Conservation (phyloP, 164 flowering plant species). For the Chimonanthus salicifolius region DNA sequence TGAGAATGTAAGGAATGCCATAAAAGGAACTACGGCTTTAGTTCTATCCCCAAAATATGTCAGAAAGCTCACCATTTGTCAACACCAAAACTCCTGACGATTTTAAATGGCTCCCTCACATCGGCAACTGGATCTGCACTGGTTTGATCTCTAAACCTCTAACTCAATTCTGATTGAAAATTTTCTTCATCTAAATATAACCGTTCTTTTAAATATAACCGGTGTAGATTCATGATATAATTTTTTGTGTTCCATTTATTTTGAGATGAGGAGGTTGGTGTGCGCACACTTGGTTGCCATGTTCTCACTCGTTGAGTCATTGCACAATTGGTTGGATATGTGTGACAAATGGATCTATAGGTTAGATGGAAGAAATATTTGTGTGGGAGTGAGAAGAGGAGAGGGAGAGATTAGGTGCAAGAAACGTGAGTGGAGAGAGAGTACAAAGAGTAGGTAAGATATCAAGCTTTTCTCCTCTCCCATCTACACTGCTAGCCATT, state of each 20-base stretch:
- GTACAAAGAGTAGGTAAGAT: too few relatives aligned
- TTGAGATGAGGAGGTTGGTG: conserved; percentile 79
- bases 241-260: conserved; percentile 48
- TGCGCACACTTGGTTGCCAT: conserved; percentile 75
- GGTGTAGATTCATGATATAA: conserved; percentile 43
- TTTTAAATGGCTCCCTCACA: conserved; percentile 91
- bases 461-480: too few relatives aligned
- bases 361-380: conserved; percentile 13
- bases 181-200: not conserved
- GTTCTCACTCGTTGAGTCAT: conserved; percentile 64
- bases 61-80: conserved; percentile 86
- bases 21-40: conserved; percentile 86
- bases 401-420: too few relatives aligned
- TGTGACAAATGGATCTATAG: conserved; percentile 74
- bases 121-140: conserved; percentile 93
- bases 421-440: too few relatives aligned
- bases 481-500: too few relatives aligned
- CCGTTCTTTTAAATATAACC: conserved; percentile 11
- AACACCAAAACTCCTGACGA: conserved; percentile 75
- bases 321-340: conserved; percentile 66
- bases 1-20: conserved; percentile 87
- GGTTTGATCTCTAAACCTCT: conserved; percentile 28
- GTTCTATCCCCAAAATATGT: conserved; percentile 85
- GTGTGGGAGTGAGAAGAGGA: too few relatives aligned
- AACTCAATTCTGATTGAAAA: not conserved